Percentiles rank a stretch among this genome's conserved stretches.
These are phyloP conservation scores for Cyberlindnera euphorbiiphila DNA, from an alignment of 805 yeast genomes.

Conservation along the genomic window DNA sequence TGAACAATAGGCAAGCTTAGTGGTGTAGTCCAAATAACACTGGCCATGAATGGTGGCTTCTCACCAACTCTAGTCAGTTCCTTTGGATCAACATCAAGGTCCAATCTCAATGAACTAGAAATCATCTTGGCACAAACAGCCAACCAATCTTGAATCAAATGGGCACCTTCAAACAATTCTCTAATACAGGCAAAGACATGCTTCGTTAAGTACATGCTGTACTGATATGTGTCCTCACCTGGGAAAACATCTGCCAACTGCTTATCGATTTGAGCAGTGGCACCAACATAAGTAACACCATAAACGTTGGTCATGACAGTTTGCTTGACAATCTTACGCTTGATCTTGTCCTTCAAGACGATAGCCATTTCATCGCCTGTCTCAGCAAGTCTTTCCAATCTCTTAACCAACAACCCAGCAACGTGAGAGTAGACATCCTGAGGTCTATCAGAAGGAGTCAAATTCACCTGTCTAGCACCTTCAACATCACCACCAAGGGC, in stretches of 20 bases:
- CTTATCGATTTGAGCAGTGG: constrained; percentile 80
- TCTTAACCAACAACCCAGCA: constrained; percentile 55
- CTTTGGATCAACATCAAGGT: constrained; percentile 40
- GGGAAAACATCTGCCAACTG: constrained; percentile 62
- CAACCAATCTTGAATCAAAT: constrained; percentile 93
- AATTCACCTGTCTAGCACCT: constrained; percentile 78
- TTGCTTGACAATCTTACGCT: constrained; percentile 89
- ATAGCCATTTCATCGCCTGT: constrained; percentile 51
- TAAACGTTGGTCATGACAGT: constrained; percentile 98
- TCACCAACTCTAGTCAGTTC: constrained; percentile 38
- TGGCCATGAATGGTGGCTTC: constrained; percentile 65
- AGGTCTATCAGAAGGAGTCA: constrained; percentile 67
- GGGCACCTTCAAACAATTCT: constrained; percentile 87
- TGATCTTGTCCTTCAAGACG: constrained; percentile 49
- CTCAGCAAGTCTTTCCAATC: constrained; percentile 51
- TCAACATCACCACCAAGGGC: constrained; percentile 82
- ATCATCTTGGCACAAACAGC: constrained; percentile 81
- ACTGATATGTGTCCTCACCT: constrained; percentile 43
- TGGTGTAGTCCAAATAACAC: constrained; percentile 98
- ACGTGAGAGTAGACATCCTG: constrained; percentile 75
- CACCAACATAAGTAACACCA: constrained; percentile 95
- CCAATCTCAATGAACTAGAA: constrained; percentile 70
- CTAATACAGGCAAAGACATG: constrained; percentile 82
- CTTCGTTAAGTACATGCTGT: constrained; percentile 63
- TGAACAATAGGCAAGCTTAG: constrained; percentile 94